These are phyloP conservation scores for Venustampulla echinocandica DNA, from an alignment of 495 filamentous ascomycete species.

Conservation along the genomic window DNA sequence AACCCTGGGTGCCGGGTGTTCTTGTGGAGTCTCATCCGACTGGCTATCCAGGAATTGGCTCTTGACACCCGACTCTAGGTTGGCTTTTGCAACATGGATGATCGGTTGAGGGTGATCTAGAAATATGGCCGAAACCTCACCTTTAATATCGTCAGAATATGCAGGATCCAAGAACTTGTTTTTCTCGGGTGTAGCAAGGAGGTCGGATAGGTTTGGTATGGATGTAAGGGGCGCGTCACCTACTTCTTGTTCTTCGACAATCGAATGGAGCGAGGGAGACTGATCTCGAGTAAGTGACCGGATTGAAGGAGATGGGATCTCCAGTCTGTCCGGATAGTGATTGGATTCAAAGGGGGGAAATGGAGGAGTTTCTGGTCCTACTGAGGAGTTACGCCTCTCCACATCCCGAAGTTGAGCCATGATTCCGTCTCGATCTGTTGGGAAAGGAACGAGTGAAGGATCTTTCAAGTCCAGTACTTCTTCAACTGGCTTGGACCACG, in stretches of 20 bases:
- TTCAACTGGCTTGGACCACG: slow-evolving; percentile 7
- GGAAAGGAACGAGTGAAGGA: slow-evolving; percentile 43
- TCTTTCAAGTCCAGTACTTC: slow-evolving; percentile 36
- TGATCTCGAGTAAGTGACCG: background rate
- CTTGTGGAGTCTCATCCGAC: too few species aligned
- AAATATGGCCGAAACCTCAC: too few species aligned
- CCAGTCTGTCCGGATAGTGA: slow-evolving; percentile 1
- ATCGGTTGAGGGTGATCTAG: too few species aligned
- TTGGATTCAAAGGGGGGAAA: slow-evolving; percentile 27
- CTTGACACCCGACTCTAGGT: background rate
- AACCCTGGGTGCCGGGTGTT: too few species aligned
- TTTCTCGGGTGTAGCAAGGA: too few species aligned
- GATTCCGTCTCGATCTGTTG: slow-evolving; percentile 38
- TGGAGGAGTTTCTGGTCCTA: slow-evolving; percentile 28
- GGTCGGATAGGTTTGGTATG: too few species aligned
- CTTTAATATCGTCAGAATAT: too few species aligned
- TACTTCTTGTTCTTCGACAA: slow-evolving; percentile 15
- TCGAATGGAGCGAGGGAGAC: slow-evolving; percentile 16
- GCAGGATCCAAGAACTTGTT: too few species aligned
- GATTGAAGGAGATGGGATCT: background rate
- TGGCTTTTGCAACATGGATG: background rate
- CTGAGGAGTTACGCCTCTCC: slow-evolving; percentile 34
- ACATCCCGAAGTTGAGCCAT: slow-evolving; percentile 37
- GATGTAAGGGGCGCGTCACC: too few species aligned
- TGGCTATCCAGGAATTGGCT: background rate